Evolutionary conservation across 2,329 filamentous ascomycete species (phyloP), one percentile per base, ranked within the genome.

Genomic region (Scleromitrula shiraiana): DNA sequence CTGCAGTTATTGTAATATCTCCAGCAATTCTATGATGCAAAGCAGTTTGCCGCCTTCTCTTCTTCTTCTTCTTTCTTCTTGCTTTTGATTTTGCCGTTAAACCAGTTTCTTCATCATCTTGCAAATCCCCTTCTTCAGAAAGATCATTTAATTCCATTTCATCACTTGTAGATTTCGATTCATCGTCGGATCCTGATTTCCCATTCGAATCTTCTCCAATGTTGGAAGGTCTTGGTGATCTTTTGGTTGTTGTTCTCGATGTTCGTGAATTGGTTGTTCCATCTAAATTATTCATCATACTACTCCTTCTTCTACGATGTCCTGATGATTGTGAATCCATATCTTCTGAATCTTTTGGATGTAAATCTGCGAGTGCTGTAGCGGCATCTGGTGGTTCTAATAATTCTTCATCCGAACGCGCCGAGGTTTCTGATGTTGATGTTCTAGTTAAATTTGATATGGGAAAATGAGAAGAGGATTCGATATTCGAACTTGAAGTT

Each of bases 81-180:
- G 77, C 75, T 64, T 80, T 78, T 59, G 91, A 85, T 60, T 80
- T 77, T 52, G 77, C 75, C 30, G 88, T 94, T 57, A 96, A 71
- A 1, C 89, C 90, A 2, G 86, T 87, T 73, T 96, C 90, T 68
- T 95, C 90, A 62, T 96, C 90, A 58, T 91, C 86, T 52, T 86
- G 80, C 23, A 86, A 65, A 39, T 85, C 85, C 56, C 87, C 84
- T 56, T 88, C 84, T 23, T 81, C 82, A 46, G 79, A 75, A 56
- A 79, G 68, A 53, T 74, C 67, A 58, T 75, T 72, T 59, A 78
- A 63, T 62, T 82, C 77, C 58, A 78, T 71, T 56, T 81, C 78
- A 45, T 74, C 71, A 54, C 69, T 63, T 2, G 56, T 57, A 29
- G 47, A 50, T 40, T 53, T 60, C 27, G 44, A 54, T 19, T 62